Evolutionary conservation across 352 stramenopile genomes (phyloP).

Genomic region (Blastocystis sp.): DNA sequence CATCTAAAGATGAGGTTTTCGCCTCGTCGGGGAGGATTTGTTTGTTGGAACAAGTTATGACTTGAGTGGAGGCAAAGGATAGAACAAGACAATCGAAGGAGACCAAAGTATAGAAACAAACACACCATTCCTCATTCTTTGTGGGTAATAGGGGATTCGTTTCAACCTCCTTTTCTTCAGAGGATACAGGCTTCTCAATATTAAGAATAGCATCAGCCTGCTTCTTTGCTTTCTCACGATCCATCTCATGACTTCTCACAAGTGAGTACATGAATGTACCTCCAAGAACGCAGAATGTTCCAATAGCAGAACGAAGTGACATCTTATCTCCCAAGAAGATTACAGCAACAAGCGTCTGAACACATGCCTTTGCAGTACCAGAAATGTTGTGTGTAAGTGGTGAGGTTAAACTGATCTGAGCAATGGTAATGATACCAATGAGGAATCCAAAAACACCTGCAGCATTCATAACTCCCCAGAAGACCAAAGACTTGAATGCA

Average conservation of each 20-base stretch:
- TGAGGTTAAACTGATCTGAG: conserved; percentile 79
- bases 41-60: conserved; percentile 11
- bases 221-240: conserved; percentile 36
- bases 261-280: conserved; percentile 77
- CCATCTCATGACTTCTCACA: conserved; percentile 57
- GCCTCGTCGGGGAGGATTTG: not conserved
- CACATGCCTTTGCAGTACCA: conserved; percentile 78
- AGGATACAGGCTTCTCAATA: not conserved
- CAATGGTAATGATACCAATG: conserved; percentile 82
- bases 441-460: conserved; percentile 80
- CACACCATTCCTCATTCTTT: not conserved
- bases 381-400: conserved; percentile 83
- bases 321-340: conserved; percentile 79
- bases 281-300: conserved; percentile 76
- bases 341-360: conserved; percentile 79
- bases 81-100: not conserved
- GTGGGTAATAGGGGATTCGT: conserved; percentile 9
- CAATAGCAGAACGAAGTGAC: conserved; percentile 75
- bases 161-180: conserved; percentile 5
- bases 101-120: not conserved
- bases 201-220: conserved; percentile 1
- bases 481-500: conserved; percentile 70
- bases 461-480: conserved; percentile 78
- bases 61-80: not conserved
- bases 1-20: conserved; percentile 72